Evolutionary conservation across 1,139 yeast species (phyloP), one percentile per base, ranked within the genome.

Genomic region (Kurtzmaniella natalensis): DNA sequence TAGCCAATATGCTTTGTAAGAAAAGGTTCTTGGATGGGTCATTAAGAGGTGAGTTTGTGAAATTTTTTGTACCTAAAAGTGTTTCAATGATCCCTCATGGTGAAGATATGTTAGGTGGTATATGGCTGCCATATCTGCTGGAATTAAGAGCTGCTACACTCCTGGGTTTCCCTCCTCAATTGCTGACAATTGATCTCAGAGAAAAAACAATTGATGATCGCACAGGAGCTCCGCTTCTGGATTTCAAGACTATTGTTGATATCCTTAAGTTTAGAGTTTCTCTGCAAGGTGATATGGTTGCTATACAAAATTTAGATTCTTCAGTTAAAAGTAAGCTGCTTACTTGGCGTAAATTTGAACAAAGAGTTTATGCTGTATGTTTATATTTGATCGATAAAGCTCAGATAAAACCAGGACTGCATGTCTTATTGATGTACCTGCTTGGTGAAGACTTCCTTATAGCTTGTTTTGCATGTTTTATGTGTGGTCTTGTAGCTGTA

Each of bases 1-100:
- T 92, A 45, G 97, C 98, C 2, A 92, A 89, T 46, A 86, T 89
- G 80, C 70, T 94, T 32, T 89, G 96, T 46, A 87, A 89, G 43
- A 78, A 85, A 47, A 72, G 77, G 44, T 88, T 88, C 50, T 69
- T 81, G 32, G 83, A 79, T 44, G 97, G 97, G 2, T 67, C 75
- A 8, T 62, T 92, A 23, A 72, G 77, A 20, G 83, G 95, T 0
- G 82, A 78, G 26, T 89, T 76, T 57, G 89, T 88, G 34, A 87
- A 86, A 50, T 92, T 89, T 51, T 82, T 82, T 38, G 74, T 83
- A 18, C 69, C 76, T 27, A 72, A 75, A 37, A 79, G 94, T 0
- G 67, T 86, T 14, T 70, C 82, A 40, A 72, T 79, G 56, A 62
- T 86, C 17, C 86, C 92, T 2, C 79, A 78, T 42, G 94, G 95